phyloP scores from a whole-genome alignment of 2,329 filamentous ascomycete species.

The Chaetomiaceae sp. region DNA sequence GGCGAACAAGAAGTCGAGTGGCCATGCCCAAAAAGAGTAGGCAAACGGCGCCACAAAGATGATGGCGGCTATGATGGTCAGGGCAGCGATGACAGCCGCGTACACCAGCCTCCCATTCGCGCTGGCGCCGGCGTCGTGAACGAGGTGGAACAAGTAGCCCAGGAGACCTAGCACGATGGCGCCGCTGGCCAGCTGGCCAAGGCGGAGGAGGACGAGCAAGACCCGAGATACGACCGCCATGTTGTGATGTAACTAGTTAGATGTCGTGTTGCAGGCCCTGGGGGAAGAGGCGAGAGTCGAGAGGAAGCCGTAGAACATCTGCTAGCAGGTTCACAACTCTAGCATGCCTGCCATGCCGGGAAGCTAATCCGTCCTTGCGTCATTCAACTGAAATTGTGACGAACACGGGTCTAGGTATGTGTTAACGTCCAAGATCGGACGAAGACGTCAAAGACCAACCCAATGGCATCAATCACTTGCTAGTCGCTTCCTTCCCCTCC shows the following conservation, averaged over 20 bases:
- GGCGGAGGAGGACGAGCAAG: constrained; percentile 5
- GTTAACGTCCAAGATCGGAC: no score
- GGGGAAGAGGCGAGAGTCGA: no score
- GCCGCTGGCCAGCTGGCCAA: constrained; percentile 9
- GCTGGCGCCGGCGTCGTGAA: constrained; percentile 9
- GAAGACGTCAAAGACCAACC: no score
- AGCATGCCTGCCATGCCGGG: no score
- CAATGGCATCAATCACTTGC: no score
- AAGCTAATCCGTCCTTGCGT: no score
- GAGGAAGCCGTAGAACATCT: no score
- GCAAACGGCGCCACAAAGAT: constrained; percentile 14
- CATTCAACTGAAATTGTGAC: no score
- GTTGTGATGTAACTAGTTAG: background rate
- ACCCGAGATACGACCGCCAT: constrained; percentile 6
- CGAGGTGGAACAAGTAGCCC: constrained; percentile 12
- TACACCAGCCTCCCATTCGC: constrained; percentile 18
- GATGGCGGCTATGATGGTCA: constrained; percentile 17
- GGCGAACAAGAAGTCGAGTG: constrained; percentile 18
- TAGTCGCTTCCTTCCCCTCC: no score
- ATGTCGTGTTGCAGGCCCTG: no score
- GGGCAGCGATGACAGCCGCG: constrained; percentile 10
- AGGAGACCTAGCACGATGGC: constrained; percentile 14
- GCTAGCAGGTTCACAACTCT: no score
- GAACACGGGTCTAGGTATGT: no score
- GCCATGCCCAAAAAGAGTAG: constrained; percentile 18